A percentile compares a stretch with the other conserved stretches of the same genome.
phyloP scores from a whole-genome alignment of 805 yeast species.

The Zygoascus biomembranicola region DNA sequence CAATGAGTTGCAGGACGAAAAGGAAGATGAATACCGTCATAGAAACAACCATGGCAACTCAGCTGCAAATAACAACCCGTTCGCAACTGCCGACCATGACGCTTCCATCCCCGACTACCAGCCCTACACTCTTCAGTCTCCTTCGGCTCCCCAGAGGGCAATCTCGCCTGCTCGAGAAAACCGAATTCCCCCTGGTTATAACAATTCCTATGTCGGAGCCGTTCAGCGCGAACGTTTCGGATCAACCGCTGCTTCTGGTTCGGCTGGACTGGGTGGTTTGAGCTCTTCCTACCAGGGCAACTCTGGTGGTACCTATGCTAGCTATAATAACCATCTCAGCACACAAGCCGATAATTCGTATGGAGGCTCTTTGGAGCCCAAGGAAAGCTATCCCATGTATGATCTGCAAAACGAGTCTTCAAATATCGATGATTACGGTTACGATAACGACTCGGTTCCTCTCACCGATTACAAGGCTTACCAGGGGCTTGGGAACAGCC shows the following conservation, averaged over 20 bases:
- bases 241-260: neutral
- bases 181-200: neutral
- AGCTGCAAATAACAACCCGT: neutral
- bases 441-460: conserved; percentile 15
- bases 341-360: neutral
- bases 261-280: neutral
- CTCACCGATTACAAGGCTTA: conserved; percentile 12
- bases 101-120: neutral
- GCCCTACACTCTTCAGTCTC: neutral
- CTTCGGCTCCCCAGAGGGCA: neutral
- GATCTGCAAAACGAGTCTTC: conserved; percentile 9
- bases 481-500: neutral
- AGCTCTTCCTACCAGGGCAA: neutral
- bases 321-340: neutral
- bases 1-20: neutral
- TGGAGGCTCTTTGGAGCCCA: neutral
- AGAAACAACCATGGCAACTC: neutral
- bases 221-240: neutral
- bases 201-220: neutral
- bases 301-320: neutral
- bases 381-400: conserved; percentile 15
- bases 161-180: neutral
- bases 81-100: neutral
- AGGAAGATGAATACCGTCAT: neutral
- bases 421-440: conserved; percentile 11